Evolutionary conservation across 2,329 filamentous ascomycete genomes (phyloP), one percentile per base, ranked within the genome.

Genomic region (Penicillium sp.): DNA sequence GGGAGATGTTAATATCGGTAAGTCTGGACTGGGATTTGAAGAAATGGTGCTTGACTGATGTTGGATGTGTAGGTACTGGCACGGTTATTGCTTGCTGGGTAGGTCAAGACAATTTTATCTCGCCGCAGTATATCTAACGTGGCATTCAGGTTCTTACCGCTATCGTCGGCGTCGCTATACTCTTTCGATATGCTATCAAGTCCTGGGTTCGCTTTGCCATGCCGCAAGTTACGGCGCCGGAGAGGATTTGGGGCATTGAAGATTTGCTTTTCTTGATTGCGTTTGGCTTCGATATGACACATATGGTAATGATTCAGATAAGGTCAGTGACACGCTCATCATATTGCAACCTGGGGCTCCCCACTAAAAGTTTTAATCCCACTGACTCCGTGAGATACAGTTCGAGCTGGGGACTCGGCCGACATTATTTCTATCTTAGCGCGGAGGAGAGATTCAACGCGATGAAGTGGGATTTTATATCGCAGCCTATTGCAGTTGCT

Each of bases 161-260:
- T n/a, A 43, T 67, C 6, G 64, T 63, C 21, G 59, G 58, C 10
- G 26, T 62, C 3, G 52, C 60, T 40, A 51, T 66, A 24, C 23
- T 62, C 3, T 66, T 68, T 24, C 59, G 66, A 5, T 68, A 62
- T 54, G 43, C 51, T 7, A 59, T 66, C 45, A 70, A 71, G 51
- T 45, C 63, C 33, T 73, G 70, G 71, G 61, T 71, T 13, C 59
- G 66, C 9, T 72, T 67, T 60, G 57, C 65, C 8, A 49, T 73
- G 16, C 71, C 71, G 6, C 64, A 61, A 19, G 67, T 72, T 45
- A 66, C 67, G 19, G 65, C 62, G 2, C 71, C 71, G 1, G 63
- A 61, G 10, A 52, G 70, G 42, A 54, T 72, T 37, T 73, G 71
- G 71, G 71, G 69, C 6, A 44, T 68, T 7, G 71, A 73, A 49